These are phyloP conservation scores for Magnusiomyces suaveolens DNA, from an alignment of 1,139 yeast genomes.

Conservation along the genomic window DNA sequence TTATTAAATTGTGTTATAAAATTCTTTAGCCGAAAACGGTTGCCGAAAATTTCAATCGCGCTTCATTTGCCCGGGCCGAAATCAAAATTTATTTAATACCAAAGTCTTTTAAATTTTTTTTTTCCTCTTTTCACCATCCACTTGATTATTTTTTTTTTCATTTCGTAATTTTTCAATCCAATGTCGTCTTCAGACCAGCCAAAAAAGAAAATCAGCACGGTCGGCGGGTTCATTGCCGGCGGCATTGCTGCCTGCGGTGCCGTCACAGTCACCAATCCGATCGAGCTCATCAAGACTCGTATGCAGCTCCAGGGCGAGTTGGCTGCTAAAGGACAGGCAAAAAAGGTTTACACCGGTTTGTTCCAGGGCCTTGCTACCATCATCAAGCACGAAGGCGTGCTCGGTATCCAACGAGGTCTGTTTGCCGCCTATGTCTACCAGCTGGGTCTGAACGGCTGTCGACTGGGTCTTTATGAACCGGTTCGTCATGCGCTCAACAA, in stretches of 20 bases:
- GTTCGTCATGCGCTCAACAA: conserved; percentile 52
- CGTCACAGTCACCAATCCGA: conserved; percentile 92
- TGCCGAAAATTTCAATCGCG: too few species aligned
- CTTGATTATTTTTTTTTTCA: too few species aligned
- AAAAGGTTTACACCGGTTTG: conserved; percentile 66
- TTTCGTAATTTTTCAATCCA: neutral
- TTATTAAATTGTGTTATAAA: too few species aligned
- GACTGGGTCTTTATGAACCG: conserved; percentile 92
- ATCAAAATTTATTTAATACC: too few species aligned
- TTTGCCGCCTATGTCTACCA: conserved; percentile 60
- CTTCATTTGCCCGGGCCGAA: too few species aligned
- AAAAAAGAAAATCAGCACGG: neutral
- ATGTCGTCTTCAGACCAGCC: neutral
- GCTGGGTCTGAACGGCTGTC: conserved; percentile 82
- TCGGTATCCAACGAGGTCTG: conserved; percentile 84
- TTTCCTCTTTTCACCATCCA: too few species aligned
- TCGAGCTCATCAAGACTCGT: conserved; percentile 85
- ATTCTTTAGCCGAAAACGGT: too few species aligned
- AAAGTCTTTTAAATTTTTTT: too few species aligned
- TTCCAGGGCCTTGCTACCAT: conserved; percentile 75
- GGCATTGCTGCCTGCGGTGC: conserved; percentile 97
- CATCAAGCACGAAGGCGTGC: conserved; percentile 68
- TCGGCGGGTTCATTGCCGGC: conserved; percentile 54
- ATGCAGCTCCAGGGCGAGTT: conserved; percentile 96
- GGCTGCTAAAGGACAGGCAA: conserved; percentile 42